A percentile compares a stretch with the other conserved stretches of the same genome.
These are phyloP conservation scores for Gamarada debralockiae DNA, from an alignment of 495 filamentous ascomycete genomes.

Conservation along the genomic window DNA sequence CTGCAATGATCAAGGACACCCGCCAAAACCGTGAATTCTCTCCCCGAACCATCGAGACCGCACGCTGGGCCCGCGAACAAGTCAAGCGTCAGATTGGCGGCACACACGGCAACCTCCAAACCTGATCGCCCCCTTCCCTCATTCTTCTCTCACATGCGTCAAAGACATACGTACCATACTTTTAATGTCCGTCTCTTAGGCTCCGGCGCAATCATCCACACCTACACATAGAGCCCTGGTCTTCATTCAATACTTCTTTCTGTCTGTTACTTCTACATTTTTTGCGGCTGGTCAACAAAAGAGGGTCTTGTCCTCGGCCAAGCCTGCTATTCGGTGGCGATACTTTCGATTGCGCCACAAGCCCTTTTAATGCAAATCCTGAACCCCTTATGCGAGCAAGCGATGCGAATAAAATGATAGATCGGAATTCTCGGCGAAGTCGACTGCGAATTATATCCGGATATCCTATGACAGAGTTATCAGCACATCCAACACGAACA, in stretches of 20 bases:
- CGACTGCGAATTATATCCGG: background rate
- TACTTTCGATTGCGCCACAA: background rate
- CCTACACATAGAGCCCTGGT: slow-evolving; percentile 21
- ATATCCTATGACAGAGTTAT: background rate
- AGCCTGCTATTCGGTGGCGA: background rate
- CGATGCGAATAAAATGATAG: background rate
- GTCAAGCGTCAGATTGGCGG: slow-evolving; percentile 84
- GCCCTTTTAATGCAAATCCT: background rate
- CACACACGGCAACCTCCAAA: slow-evolving; percentile 28
- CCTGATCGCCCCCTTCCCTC: slow-evolving; percentile 13
- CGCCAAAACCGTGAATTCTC: slow-evolving; percentile 79
- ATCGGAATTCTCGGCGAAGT: slow-evolving; percentile 1
- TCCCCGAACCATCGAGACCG: slow-evolving; percentile 82
- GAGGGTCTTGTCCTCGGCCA: background rate
- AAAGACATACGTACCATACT: slow-evolving; percentile 14
- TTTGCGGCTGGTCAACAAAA: background rate
- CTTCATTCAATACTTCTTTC: background rate
- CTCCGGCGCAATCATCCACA: slow-evolving; percentile 20
- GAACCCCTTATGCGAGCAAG: background rate
- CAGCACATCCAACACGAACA: background rate
- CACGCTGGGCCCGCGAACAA: slow-evolving; percentile 95
- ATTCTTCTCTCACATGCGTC: slow-evolving; percentile 4
- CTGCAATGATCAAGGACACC: slow-evolving; percentile 79
- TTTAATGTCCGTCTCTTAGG: slow-evolving; percentile 19
- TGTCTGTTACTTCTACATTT: background rate